Evolutionary conservation across 495 filamentous ascomycete genomes (phyloP).

Genomic region (Immersiella caudata): DNA sequence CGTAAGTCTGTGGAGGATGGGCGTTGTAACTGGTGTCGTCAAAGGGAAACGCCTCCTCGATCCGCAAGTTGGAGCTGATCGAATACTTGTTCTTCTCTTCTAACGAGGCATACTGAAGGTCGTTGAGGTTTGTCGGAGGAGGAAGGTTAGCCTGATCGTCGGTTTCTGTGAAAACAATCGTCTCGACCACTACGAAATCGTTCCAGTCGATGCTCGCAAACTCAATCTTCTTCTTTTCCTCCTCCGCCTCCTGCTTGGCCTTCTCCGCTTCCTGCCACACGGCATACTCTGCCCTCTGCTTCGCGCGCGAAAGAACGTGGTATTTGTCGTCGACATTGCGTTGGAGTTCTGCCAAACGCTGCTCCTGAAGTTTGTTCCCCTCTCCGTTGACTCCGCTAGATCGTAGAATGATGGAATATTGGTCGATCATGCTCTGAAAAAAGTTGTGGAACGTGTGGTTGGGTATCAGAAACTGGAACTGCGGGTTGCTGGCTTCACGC

Average conservation of each 20-base stretch:
- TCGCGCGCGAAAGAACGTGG: conserved; percentile 77
- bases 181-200: conserved; percentile 95
- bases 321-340: conserved; percentile 79
- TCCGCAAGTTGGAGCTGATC: conserved; percentile 75
- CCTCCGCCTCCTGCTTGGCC: conserved; percentile 83
- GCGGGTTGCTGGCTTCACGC: conserved; percentile 85
- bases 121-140: conserved; percentile 82
- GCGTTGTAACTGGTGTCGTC: conserved; percentile 58
- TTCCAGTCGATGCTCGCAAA: conserved; percentile 98
- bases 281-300: conserved; percentile 82
- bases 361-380: conserved; percentile 65
- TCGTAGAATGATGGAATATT: conserved; percentile 83
- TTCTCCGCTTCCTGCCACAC: conserved; percentile 85
- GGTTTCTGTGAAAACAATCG: conserved; percentile 86
- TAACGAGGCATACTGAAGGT: conserved; percentile 89
- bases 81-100: conserved; percentile 93
- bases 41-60: conserved; percentile 93
- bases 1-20: conserved; percentile 36
- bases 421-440: conserved; percentile 88
- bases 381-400: conserved; percentile 69
- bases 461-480: conserved; percentile 95
- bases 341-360: conserved; percentile 72
- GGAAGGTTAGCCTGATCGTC: conserved; percentile 88
- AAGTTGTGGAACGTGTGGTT: conserved; percentile 95
- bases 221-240: conserved; percentile 78